Evolutionary conservation across 331 rosid species (phyloP).

Genomic region (Malus hybrid): DNA sequence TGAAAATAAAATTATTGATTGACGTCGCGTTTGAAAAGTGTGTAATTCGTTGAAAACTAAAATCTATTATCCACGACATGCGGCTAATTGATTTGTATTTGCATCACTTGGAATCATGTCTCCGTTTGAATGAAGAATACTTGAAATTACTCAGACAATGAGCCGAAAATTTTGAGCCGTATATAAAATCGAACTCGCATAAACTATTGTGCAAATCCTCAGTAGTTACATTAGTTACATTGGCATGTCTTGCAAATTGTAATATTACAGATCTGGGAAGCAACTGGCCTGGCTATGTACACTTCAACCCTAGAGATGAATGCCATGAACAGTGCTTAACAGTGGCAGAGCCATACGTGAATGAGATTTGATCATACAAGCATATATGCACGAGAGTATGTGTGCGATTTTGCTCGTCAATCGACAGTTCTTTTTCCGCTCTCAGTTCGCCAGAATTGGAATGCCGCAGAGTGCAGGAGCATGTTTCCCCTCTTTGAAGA

Average conservation of each 20-base stretch:
- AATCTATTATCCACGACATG: too few relatives aligned
- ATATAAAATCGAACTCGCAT: background rate
- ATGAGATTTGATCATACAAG: background rate
- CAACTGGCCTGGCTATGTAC: background rate
- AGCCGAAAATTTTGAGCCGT: background rate
- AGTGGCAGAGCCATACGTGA: background rate
- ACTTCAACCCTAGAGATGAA: background rate
- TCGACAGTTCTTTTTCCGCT: background rate
- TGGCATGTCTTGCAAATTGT: background rate
- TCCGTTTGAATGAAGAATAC: too few relatives aligned
- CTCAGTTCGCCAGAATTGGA: conserved; percentile 55
- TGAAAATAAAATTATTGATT: too few relatives aligned
- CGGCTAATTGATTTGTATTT: too few relatives aligned
- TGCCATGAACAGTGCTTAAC: background rate
- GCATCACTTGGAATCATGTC: too few relatives aligned
- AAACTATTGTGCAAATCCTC: background rate
- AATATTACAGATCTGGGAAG: background rate
- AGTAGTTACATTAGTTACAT: background rate
- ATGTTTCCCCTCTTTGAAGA: conserved; percentile 60
- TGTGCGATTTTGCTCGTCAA: background rate
- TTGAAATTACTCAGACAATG: background rate
- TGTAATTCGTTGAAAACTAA: too few relatives aligned
- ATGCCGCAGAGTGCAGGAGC: conserved; percentile 76
- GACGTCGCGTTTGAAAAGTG: too few relatives aligned
- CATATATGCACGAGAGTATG: background rate